Evolutionary conservation across 2,329 filamentous ascomycete genomes (phyloP), one percentile per base, ranked within the genome.

Genomic region (Xylariaceae sp.): DNA sequence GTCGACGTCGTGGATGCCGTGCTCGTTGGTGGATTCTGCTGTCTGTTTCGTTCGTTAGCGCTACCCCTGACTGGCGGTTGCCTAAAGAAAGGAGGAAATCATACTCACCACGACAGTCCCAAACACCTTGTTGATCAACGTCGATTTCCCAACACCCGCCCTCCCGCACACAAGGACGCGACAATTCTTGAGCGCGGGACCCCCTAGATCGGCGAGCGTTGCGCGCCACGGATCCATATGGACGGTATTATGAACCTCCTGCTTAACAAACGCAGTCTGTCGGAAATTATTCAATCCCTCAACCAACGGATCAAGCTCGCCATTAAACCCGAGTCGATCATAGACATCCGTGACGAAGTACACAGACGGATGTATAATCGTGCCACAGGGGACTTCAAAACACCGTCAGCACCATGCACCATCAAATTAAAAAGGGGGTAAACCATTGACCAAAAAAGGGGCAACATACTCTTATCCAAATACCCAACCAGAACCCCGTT

Each of bases 81-180:
- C 17, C 17, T 18, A 18, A 45, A 37, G 17, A 3, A 5, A 39
- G 10, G 13, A 41, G 15, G 13, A 3, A 8, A 35, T 48, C 52
- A 54, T 51, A 63, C 63, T 61, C 41, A 65, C 63, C 52, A 68
- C 62, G 4, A 61, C 34, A 2, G 69, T 53, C 4, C 68, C 68
- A 49, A 70, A 70, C 2, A 70, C 65, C 15, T 64, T 65, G 39
- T 70, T 70, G 3, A 70, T 65, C 10, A 70, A 58, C 0, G 68
- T 69, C 2, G 67, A 69, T 51, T 70, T 70, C 2, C 68, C 67
- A 8, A 69, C 68, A 1, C 68, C 65, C 10, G 68, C 67, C 30
- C 66, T 66, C 23, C 68, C 68, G 39, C 68, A 69, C 0, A 70
- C 67, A 4, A 70, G 61, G 13, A 70, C 67, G 7, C 68, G 35